A percentile compares a stretch with the other conserved stretches of the same genome.
phyloP scores from a whole-genome alignment of 1,284 basidiomycete genomes.

The Trametes sp. region DNA sequence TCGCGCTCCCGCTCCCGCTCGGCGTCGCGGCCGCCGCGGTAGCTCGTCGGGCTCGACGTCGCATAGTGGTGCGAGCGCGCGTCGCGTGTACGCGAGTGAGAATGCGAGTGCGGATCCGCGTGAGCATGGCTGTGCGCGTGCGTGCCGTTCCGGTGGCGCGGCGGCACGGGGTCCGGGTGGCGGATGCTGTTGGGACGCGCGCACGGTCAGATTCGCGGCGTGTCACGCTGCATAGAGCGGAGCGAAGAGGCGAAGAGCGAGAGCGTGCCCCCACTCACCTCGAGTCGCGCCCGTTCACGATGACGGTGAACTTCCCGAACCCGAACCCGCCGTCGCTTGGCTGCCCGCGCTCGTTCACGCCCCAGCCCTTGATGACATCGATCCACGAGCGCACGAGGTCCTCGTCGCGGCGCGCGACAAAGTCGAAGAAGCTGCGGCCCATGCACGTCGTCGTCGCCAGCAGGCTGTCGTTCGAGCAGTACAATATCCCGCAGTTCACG shows the following conservation, averaged over 20 bases:
- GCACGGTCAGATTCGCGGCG: too few relatives aligned
- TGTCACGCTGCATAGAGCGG: too few relatives aligned
- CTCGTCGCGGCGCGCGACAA: constrained; percentile 68
- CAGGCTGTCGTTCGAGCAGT: constrained; percentile 75
- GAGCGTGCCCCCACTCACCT: constrained; percentile 45
- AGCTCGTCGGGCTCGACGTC: constrained; percentile 7
- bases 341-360: constrained; percentile 79
- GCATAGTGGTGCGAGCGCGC: constrained; percentile 16
- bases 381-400: constrained; percentile 72
- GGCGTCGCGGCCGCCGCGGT: constrained; percentile 18
- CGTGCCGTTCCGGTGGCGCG: constrained; percentile 32
- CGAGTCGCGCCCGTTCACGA: constrained; percentile 64
- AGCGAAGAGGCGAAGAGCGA: too few relatives aligned
- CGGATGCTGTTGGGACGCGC: constrained; percentile 33
- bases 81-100: constrained; percentile 24
- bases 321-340: constrained; percentile 84
- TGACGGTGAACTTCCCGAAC: constrained; percentile 70
- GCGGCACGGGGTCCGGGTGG: constrained; percentile 33
- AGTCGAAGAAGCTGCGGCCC: constrained; percentile 77
- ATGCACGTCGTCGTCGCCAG: constrained; percentile 62
- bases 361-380: constrained; percentile 77
- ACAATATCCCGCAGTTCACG: constrained; percentile 64
- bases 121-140: constrained; percentile 11
- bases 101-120: constrained; percentile 16
- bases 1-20: constrained; percentile 12